Percentiles rank a stretch among this genome's conserved stretches.
These are phyloP conservation scores for Tolypocladium capitatum DNA, from an alignment of 2,329 filamentous ascomycete genomes.

Conservation along the genomic window DNA sequence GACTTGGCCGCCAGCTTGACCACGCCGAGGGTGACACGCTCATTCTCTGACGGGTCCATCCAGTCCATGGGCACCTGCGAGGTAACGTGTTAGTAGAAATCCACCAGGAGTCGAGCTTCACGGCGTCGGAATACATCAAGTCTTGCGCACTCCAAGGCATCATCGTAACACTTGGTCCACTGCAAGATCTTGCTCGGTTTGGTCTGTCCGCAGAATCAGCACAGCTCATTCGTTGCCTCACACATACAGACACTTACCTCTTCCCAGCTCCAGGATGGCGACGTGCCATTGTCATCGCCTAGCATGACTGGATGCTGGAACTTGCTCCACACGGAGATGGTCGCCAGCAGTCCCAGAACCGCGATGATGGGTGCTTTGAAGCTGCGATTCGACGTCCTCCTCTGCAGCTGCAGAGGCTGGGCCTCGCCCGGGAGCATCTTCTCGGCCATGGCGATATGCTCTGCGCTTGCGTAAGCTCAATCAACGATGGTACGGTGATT, in stretches of 20 bases:
- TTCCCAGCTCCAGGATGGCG: slow-evolving; percentile 13
- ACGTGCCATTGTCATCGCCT: neutral
- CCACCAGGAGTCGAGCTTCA: neutral
- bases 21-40: slow-evolving; percentile 18
- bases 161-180: neutral
- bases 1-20: slow-evolving; percentile 18
- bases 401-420: neutral
- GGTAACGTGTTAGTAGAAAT: too few species aligned
- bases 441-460: neutral
- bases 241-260: slow-evolving; percentile 15
- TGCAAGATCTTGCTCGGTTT: slow-evolving; percentile 13
- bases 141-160: slow-evolving; percentile 18
- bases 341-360: slow-evolving; percentile 8
- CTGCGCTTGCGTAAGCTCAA: neutral
- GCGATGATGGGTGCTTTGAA: slow-evolving; percentile 2
- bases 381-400: neutral
- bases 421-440: neutral
- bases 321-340: slow-evolving; percentile 4
- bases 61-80: slow-evolving; percentile 22
- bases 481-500: neutral
- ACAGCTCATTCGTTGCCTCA: neutral
- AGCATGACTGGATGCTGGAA: neutral
- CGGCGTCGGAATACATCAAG: slow-evolving; percentile 12
- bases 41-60: slow-evolving; percentile 13
- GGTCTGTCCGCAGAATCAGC: slow-evolving; percentile 14